Evolutionary conservation across 352 stramenopile species (phyloP), one percentile per base, ranked within the genome.

Genomic region (Globisporangium parvum): DNA sequence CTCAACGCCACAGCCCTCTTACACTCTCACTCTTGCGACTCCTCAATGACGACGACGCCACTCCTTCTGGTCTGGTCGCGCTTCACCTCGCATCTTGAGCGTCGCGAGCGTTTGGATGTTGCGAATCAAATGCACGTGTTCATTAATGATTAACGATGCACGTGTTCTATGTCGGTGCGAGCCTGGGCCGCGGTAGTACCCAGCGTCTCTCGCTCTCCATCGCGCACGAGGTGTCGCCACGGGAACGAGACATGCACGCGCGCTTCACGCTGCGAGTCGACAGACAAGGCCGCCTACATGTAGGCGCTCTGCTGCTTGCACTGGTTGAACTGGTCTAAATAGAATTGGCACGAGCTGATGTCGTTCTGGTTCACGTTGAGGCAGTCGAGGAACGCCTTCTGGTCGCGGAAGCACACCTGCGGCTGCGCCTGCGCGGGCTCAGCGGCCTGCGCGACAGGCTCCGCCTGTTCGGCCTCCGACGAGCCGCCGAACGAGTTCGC

Each of bases 321-420:
- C 63, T 85, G 67, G 74, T 92, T 91, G 71, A 89, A 90, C 64
- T 88, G 75, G 64, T 95, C 84, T 51, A 95, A 76, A 63, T 91
- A 93, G 67, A 89, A 95, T 66, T 95, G 84, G 71, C 85, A 95
- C 44, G 82, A 69, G 62, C 71, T 85, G 58, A 92, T 92, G 76
- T 95, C 82, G 73, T 92, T 93, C 62, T 66, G 68, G 77, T 92
- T 91, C 49, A 67, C 71, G 72, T 93, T 91, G 28, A 95, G 70
- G 68, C 85, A 95, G 65, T 91, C 75, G 40, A 90, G 67, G 70
- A 95, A 91, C 50, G 74, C 68, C 67, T 90, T 87, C 66, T 95
- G 80, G 73, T 91, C 70, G 56, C 68, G 65, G 51, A 71, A 69
- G 68, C 85, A 95, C 70, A 83, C 52, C 58, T 78, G 65, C 68